These are phyloP conservation scores for Diaporthe citrichinensis DNA, from an alignment of 2,329 filamentous ascomycete genomes.

Conservation along the genomic window DNA sequence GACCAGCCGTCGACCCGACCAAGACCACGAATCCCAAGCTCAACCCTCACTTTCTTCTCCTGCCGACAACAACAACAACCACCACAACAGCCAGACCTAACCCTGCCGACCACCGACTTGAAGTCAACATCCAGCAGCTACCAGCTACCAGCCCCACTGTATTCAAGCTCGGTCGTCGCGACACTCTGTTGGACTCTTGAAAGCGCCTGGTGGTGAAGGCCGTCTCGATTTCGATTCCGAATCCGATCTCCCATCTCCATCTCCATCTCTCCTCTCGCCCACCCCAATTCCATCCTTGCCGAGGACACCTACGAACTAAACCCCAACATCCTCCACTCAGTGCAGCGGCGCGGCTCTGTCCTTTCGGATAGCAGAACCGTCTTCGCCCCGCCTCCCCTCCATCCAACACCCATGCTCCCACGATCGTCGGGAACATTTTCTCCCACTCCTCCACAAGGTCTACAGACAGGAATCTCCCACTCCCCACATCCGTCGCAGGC, in stretches of 20 bases:
- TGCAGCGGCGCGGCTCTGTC: conserved; percentile 48
- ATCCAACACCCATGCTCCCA: conserved; percentile 66
- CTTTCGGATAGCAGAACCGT: conserved; percentile 49
- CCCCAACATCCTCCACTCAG: conserved; percentile 14
- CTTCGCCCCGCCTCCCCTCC: conserved; percentile 44
- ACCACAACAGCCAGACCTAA: background rate
- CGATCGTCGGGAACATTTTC: conserved; percentile 75
- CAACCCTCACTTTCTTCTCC: background rate
- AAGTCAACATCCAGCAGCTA: background rate
- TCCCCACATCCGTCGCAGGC: conserved; percentile 71
- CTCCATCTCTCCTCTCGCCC: conserved; percentile 1
- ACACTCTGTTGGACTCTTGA: background rate
- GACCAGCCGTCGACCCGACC: background rate
- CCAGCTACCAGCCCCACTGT: background rate
- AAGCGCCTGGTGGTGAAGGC: conserved; percentile 1
- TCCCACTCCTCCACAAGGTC: conserved; percentile 70
- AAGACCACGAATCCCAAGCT: conserved; percentile 20
- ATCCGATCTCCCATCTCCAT: conserved; percentile 9
- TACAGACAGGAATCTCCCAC: conserved; percentile 69
- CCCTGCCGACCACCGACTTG: conserved; percentile 9
- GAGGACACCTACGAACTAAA: background rate
- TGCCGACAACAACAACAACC: background rate
- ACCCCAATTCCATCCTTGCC: conserved; percentile 8
- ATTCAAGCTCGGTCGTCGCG: background rate
- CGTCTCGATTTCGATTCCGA: conserved; percentile 22